A percentile compares a stretch with the other conserved stretches of the same genome.
These are phyloP conservation scores for Verticillium isaacii DNA, from an alignment of 2,329 filamentous ascomycete genomes.

Conservation along the genomic window DNA sequence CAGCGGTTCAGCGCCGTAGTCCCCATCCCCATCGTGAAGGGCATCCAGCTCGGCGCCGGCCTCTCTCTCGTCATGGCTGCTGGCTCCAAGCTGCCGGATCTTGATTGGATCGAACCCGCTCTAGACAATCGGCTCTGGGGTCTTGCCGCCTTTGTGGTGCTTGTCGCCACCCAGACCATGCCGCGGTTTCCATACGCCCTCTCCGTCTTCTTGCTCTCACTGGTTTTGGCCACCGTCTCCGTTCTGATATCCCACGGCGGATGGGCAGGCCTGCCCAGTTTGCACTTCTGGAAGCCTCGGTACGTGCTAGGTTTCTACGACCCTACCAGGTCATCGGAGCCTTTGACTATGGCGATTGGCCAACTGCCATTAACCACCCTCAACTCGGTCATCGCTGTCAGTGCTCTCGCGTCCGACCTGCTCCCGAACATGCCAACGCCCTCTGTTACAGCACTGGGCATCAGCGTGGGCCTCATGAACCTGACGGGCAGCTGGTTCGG, in stretches of 20 bases:
- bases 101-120: constrained; percentile 64
- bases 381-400: constrained; percentile 87
- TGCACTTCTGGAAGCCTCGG: constrained; percentile 57
- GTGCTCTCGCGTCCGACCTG: constrained; percentile 72
- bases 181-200: constrained; percentile 75
- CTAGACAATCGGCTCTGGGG: constrained; percentile 79
- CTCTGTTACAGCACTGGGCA: constrained; percentile 69
- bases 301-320: constrained; percentile 36
- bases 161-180: constrained; percentile 63
- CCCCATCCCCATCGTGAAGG: constrained; percentile 84
- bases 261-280: constrained; percentile 36
- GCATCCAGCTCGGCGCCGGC: constrained; percentile 90
- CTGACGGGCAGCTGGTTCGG: constrained; percentile 85
- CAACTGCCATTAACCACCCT: constrained; percentile 88
- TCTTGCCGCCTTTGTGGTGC: constrained; percentile 64
- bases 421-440: constrained; percentile 65
- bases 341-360: constrained; percentile 62
- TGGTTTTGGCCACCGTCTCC: constrained; percentile 55
- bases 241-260: constrained; percentile 22
- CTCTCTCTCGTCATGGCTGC: constrained; percentile 77
- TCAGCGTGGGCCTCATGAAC: constrained; percentile 83
- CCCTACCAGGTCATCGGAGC: constrained; percentile 16
- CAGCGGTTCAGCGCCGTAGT: constrained; percentile 68
- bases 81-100: constrained; percentile 60
- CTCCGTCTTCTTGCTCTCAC: constrained; percentile 62